These are phyloP conservation scores for Tulasnella sp. DNA, from an alignment of 768 basidiomycete species.

Conservation along the genomic window DNA sequence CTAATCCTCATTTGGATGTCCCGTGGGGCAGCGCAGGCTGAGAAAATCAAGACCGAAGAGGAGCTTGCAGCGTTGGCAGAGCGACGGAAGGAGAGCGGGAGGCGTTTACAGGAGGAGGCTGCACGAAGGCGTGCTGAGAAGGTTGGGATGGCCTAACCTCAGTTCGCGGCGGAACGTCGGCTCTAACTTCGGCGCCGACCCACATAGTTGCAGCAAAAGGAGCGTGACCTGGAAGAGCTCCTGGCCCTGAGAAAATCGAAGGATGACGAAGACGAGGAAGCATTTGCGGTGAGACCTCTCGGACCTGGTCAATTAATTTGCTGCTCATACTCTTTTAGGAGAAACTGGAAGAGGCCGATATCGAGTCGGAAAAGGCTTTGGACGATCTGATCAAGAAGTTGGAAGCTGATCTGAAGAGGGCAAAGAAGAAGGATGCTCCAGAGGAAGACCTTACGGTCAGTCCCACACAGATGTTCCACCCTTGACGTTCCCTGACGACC, in stretches of 20 bases:
- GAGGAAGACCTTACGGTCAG: conserved; percentile 60
- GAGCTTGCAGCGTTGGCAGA: conserved; percentile 76
- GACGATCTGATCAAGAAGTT: conserved; percentile 84
- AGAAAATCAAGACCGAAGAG: conserved; percentile 87
- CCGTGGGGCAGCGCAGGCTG: conserved; percentile 9
- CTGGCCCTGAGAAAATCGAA: conserved; percentile 61
- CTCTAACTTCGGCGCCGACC: conserved; percentile 3
- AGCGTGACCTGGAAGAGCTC: conserved; percentile 66
- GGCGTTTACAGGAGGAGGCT: conserved; percentile 85
- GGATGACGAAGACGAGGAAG: conserved; percentile 58
- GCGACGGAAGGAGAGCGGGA: conserved; percentile 78
- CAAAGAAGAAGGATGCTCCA: conserved; percentile 74
- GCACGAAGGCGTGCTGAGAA: conserved; percentile 82
- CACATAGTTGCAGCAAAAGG: conserved; percentile 65
- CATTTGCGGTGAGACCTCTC: conserved; percentile 43
- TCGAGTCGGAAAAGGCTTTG: conserved; percentile 49
- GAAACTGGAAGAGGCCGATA: conserved; percentile 56
- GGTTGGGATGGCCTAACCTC: conserved; percentile 42
- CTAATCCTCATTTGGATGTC: background rate
- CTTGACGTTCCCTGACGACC: background rate
- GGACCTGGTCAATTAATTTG: conserved; percentile 1
- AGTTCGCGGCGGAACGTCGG: background rate
- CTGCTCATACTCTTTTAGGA: conserved; percentile 4
- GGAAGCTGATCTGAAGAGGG: conserved; percentile 69
- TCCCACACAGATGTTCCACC: conserved; percentile 10